Conservation (phyloP, 768 basidiomycete species). For the Agaricus subrufescens region DNA sequence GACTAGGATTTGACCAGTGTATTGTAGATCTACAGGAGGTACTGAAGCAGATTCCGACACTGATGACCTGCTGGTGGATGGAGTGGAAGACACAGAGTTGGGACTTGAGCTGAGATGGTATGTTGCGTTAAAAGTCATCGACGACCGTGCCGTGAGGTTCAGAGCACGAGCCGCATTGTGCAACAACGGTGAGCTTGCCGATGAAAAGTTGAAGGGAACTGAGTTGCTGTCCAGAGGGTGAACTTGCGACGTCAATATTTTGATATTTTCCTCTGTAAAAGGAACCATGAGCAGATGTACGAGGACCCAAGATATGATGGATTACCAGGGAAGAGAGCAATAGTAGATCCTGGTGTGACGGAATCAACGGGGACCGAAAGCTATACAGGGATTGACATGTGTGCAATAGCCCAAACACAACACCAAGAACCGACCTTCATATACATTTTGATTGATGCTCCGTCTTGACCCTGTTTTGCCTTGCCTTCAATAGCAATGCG, state of each 20-base stretch:
- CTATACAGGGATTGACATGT: conserved; percentile 26
- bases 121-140: conserved; percentile 55
- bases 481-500: conserved; percentile 73
- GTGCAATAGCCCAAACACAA: not conserved
- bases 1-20: conserved; percentile 72
- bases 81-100: conserved; percentile 20
- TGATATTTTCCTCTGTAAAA: conserved; percentile 69
- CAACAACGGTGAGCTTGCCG: conserved; percentile 55
- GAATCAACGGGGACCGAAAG: conserved; percentile 65
- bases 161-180: conserved; percentile 67
- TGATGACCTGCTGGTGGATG: conserved; percentile 30
- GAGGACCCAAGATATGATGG: not conserved
- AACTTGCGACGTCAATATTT: conserved; percentile 65
- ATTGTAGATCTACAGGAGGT: conserved; percentile 56
- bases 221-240: conserved; percentile 73
- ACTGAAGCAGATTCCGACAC: conserved; percentile 26
- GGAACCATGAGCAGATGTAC: not conserved
- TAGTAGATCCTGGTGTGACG: conserved; percentile 59
- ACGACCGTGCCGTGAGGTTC: conserved; percentile 55
- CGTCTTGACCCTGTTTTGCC: conserved; percentile 60
- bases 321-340: conserved; percentile 70
- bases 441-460: conserved; percentile 68
- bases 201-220: conserved; percentile 72
- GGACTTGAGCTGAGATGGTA: conserved; percentile 36
- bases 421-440: conserved; percentile 52